Percentiles rank a stretch among this genome's conserved stretches.
Evolutionary conservation across 768 basidiomycete species (phyloP).

Genomic region (Xerocomellus amylosporus): DNA sequence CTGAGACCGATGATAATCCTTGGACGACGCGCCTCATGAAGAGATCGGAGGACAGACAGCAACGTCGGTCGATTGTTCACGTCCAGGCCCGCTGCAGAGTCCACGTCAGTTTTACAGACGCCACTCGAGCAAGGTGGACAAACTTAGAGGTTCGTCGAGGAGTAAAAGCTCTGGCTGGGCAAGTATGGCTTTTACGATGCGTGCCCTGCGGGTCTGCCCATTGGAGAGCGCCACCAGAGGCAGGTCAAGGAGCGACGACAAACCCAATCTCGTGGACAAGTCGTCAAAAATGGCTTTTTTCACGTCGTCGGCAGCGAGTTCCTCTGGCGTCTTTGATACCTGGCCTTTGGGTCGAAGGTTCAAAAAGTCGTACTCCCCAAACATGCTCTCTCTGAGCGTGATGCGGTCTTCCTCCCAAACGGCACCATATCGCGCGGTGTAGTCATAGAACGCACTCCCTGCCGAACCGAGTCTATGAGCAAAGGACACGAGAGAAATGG

Average conservation of each 20-base stretch:
- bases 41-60: conserved; percentile 48
- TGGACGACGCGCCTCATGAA: conserved; percentile 50
- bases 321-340: conserved; percentile 19
- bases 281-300: conserved; percentile 45
- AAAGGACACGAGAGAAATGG: conserved; percentile 62
- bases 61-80: conserved; percentile 54
- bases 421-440: conserved; percentile 88
- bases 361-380: conserved; percentile 46
- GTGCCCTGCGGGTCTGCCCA: conserved; percentile 85
- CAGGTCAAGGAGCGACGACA: conserved; percentile 68
- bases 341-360: conserved; percentile 26
- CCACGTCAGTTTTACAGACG: not conserved
- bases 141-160: conserved; percentile 91
- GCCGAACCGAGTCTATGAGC: conserved; percentile 54
- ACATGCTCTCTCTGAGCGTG: conserved; percentile 72
- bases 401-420: conserved; percentile 79
- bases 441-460: conserved; percentile 85
- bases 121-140: conserved; percentile 19
- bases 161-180: conserved; percentile 69
- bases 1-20: conserved; percentile 66
- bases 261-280: conserved; percentile 53
- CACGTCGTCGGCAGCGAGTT: conserved; percentile 25
- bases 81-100: conserved; percentile 73
- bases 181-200: conserved; percentile 77
- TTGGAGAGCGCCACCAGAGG: conserved; percentile 86